Evolutionary conservation across 2,329 filamentous ascomycete species (phyloP), one percentile per base, ranked within the genome.

Genomic region (Xylariaceae sp.): DNA sequence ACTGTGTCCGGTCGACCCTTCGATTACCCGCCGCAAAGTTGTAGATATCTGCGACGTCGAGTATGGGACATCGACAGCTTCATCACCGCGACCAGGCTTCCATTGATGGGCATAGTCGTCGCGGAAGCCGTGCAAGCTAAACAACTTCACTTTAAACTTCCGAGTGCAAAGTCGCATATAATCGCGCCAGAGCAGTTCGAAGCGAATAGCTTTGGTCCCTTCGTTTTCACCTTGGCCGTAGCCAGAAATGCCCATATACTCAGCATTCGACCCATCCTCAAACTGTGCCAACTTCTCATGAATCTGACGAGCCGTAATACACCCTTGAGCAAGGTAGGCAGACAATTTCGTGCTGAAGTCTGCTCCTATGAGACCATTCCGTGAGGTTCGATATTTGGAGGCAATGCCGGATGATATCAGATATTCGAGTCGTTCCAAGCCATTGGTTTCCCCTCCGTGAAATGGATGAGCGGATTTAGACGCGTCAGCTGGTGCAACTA

Each of bases 331-430:
- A 0, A 92, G 72, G 61, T 81, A 92, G 0, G 80, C 83, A 0
- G 86, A 88, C 0, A 92, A 69, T 49, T 90, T 91, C 3, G 86
- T 89, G 56, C 82, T 86, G 58, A 83, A 89, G 53, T 88, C 83
- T 1, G 71, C 60, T 1, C 86, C 86, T 0, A 90, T 62, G 1
- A 90, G 71, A 0, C 83, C 84, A 48, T 91, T 89, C 2, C 86
- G 76, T 0, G 83, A 86, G 16, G 79, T 73, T 58, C 87, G 85
- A 63, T 91, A 92, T 1, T 67, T 65, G 1, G 71, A 76, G 65
- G 85, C 79, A 6, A 74, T 68, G 1, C 83, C 83, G 1, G 74
- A 77, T 7, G 70, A 70, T 40, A 89, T 71, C 4, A 89, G 69
- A 52, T 85, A 72, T 3, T 67, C 58, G 2, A 91, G 63, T 1